Conservation (phyloP, 805 yeast species). For the Hanseniaspora guilliermondii region DNA sequence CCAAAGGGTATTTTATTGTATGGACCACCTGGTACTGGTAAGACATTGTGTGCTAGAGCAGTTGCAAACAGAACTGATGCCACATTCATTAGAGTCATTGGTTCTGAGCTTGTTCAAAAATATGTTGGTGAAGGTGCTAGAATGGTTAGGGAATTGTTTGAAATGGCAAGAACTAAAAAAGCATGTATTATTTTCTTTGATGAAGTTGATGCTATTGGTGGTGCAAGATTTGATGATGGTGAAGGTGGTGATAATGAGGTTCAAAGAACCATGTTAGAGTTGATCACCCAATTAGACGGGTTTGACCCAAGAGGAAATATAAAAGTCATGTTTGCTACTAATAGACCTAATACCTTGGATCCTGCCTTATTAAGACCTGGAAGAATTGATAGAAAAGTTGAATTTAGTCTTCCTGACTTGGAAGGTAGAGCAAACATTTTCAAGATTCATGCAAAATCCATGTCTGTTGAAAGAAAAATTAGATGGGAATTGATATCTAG, state of each 20-base stretch:
- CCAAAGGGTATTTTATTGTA: slow-evolving; percentile 94
- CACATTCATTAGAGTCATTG: slow-evolving; percentile 94
- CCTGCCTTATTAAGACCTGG: slow-evolving; percentile 98
- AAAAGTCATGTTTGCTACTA: slow-evolving; percentile 98
- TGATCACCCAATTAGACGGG: slow-evolving; percentile 95
- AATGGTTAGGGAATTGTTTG: slow-evolving; percentile 96
- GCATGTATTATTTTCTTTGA: slow-evolving; percentile 97
- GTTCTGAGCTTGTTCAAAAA: slow-evolving; percentile 94
- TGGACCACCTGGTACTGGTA: slow-evolving; percentile 99
- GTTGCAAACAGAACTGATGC: slow-evolving; percentile 99
- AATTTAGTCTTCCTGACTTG: slow-evolving; percentile 87
- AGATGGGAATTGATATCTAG: slow-evolving; percentile 98
- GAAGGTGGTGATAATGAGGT: slow-evolving; percentile 99
- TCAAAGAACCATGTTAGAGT: slow-evolving; percentile 96
- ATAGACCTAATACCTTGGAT: slow-evolving; percentile 93
- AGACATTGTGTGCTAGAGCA: slow-evolving; percentile 95
- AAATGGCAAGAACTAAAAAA: slow-evolving; percentile 97
- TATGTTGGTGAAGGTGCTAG: slow-evolving; percentile 99
- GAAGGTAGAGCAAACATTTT: slow-evolving; percentile 97
- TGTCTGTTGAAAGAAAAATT: slow-evolving; percentile 94
- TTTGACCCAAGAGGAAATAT: slow-evolving; percentile 98
- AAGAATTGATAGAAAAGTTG: slow-evolving; percentile 96
- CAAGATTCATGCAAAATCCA: slow-evolving; percentile 91
- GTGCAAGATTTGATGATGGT: slow-evolving; percentile 99
- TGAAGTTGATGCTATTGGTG: slow-evolving; percentile 98